Conservation (phyloP, 2,329 filamentous ascomycete species). For the Diplodia mutila region DNA sequence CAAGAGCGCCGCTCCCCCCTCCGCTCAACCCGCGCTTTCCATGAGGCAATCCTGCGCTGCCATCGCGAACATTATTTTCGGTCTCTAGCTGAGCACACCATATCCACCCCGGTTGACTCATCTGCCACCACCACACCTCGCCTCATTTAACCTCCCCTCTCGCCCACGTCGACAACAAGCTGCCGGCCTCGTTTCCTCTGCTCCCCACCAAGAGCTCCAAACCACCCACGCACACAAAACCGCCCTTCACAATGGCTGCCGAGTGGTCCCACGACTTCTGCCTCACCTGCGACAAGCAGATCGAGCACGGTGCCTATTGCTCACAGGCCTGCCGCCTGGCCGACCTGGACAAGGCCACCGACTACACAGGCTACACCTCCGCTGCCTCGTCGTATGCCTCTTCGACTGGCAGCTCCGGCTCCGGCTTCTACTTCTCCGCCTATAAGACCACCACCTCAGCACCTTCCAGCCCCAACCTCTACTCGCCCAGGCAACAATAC, state of each 20-base stretch:
- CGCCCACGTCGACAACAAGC: not conserved
- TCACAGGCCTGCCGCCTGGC: constrained; percentile 88
- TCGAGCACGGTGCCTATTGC: constrained; percentile 78
- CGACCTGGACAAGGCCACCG: constrained; percentile 76
- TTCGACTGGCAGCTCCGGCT: constrained; percentile 56
- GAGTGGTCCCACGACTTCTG: constrained; percentile 89
- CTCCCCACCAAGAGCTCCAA: not conserved
- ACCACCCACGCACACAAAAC: not conserved
- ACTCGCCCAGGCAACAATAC: constrained; percentile 39
- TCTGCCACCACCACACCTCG: not conserved
- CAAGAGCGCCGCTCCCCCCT: constrained; percentile 24
- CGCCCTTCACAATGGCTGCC: constrained; percentile 40
- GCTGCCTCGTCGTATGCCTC: constrained; percentile 51
- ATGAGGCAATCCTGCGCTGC: constrained; percentile 16
- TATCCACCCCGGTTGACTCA: constrained; percentile 24
- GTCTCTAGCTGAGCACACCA: constrained; percentile 19
- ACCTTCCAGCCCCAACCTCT: constrained; percentile 50
- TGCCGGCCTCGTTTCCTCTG: not conserved
- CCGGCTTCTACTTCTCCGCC: constrained; percentile 69
- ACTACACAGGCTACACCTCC: constrained; percentile 59
- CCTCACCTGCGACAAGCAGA: constrained; percentile 90
- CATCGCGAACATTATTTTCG: constrained; percentile 1
- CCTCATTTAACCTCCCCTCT: not conserved
- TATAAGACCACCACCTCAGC: constrained; percentile 57
- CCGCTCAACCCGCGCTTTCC: constrained; percentile 4